Base-by-base conservation (phyloP, 2,329 filamentous ascomycete genomes). In the Neopestalotiopsis sp. region DNA sequence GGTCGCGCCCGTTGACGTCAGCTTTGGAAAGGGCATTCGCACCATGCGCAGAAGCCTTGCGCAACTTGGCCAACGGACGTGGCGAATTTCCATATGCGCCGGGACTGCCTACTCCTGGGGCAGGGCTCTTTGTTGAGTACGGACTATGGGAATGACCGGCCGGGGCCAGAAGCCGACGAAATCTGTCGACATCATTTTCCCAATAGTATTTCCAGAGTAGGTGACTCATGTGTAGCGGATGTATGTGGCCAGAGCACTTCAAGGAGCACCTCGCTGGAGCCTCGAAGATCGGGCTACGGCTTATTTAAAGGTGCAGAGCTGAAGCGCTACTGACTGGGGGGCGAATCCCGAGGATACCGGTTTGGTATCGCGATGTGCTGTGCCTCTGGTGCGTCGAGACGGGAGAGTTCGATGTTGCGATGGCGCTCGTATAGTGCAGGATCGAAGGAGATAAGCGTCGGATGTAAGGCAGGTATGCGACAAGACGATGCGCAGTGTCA, bases 111-210 rank as follows among this genome's bases (percentile, higher is more conserved):
- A 77, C 70, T 75, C 80, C 77, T 53, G 75, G 68, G 65, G 58
- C 78, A 69, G 87, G 83, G 76, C 86, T 88, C 80, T 88, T 89
- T 76, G 87, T 81, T 70, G 84, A 79, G 69, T 89, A 88, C 71
- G 85, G 78, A 78, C 84, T 87, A 80, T 87, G 74, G 76, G 77
- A 76, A 74, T 86, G 87, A 78, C 87, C 86, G 82, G 91, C 87
- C 81, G 89, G 90, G 78, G 91, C 91, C 88, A 99, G 88, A 79
- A 97, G 89, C 85, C 92, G 92, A 85, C 93, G 92, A 88, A 99
- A 98, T 79, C 86, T 90, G 81, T 97, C 95, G 90, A 97, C 92
- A 90, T 99, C 94, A 88, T 98, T 93, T 90, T 98, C 92, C 87
- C 97, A 92, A 81, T 95, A 98, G 81, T 90, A 94, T 88, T 94